A percentile compares a stretch with the other conserved stretches of the same genome.
Evolutionary conservation across 345 rosid species (phyloP).

Genomic region (Cochlearia excelsa): DNA sequence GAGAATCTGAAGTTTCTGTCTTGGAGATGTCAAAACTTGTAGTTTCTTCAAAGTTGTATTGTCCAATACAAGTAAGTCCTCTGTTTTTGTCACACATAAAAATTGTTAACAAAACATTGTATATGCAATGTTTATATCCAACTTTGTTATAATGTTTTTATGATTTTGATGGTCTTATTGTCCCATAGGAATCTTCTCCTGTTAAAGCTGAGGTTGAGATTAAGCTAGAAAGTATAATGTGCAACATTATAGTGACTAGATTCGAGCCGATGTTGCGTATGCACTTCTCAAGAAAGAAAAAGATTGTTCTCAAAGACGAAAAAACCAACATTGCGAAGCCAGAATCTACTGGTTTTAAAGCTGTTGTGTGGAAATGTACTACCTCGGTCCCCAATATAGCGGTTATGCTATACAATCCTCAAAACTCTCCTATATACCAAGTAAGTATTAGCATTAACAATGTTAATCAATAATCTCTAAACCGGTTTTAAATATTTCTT

Average conservation of each 20-base stretch:
- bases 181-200: conserved; percentile 57
- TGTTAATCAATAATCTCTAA: conserved; percentile 9
- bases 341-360: conserved; percentile 49
- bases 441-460: conserved; percentile 47
- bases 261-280: conserved; percentile 73
- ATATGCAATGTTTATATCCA: conserved; percentile 2
- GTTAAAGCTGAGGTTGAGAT: conserved; percentile 81
- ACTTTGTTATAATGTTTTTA: no score
- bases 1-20: conserved; percentile 75
- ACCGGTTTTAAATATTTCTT: background rate
- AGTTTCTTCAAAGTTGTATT: conserved; percentile 59
- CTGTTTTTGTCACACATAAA: background rate
- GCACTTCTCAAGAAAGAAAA: conserved; percentile 63
- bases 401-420: conserved; percentile 52
- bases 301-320: conserved; percentile 67
- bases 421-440: conserved; percentile 65
- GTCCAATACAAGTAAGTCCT: conserved; percentile 70
- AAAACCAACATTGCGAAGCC: conserved; percentile 42
- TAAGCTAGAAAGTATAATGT: conserved; percentile 74
- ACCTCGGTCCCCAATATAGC: conserved; percentile 81
- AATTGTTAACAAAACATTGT: background rate
- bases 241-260: conserved; percentile 63
- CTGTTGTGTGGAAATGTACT: conserved; percentile 78
- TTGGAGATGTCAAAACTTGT: conserved; percentile 77
- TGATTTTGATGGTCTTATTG: conserved; percentile 21